Conservation (phyloP, 352 stramenopile species). For the Pilasporangium apinafurcum region DNA sequence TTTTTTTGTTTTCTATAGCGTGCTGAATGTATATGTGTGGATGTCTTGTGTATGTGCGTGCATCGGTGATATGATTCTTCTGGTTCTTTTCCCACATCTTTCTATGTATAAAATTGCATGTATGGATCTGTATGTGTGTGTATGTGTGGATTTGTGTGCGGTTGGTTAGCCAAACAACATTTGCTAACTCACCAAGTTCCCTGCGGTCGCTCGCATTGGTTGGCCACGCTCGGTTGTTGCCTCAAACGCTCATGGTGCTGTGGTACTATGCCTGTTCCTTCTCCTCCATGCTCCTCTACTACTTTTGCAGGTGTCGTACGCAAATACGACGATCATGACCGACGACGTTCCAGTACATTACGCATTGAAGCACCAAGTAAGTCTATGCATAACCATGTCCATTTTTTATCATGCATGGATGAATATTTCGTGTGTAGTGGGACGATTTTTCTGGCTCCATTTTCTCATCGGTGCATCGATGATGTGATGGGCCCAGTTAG, state of each 20-base stretch:
- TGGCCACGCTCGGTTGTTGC: conserved; percentile 7
- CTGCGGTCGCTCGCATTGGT: too few species aligned
- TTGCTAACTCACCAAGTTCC: too few species aligned
- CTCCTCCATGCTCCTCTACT: conserved; percentile 5
- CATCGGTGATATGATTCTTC: neutral
- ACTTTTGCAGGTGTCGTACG: conserved; percentile 26
- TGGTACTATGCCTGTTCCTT: conserved; percentile 9
- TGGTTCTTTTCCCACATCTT: neutral
- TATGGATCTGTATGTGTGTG: conserved; percentile 3
- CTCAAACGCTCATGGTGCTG: conserved; percentile 9
- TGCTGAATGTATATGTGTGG: too few species aligned
- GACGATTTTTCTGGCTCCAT: too few species aligned
- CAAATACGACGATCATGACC: conserved; percentile 67
- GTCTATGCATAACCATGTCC: too few species aligned
- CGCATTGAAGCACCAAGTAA: conserved; percentile 50
- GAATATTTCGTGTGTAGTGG: too few species aligned
- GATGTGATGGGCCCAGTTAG: too few species aligned
- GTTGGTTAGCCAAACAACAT: too few species aligned
- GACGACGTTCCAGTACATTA: conserved; percentile 48
- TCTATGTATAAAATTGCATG: too few species aligned
- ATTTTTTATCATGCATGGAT: neutral
- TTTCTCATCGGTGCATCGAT: too few species aligned
- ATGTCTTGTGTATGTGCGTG: neutral
- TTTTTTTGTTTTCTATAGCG: too few species aligned
- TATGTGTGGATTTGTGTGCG: too few species aligned